Percentiles rank a stretch among this genome's conserved stretches.
These are phyloP conservation scores for Arachis monticola DNA, from an alignment of 331 rosid species.

Conservation along the genomic window DNA sequence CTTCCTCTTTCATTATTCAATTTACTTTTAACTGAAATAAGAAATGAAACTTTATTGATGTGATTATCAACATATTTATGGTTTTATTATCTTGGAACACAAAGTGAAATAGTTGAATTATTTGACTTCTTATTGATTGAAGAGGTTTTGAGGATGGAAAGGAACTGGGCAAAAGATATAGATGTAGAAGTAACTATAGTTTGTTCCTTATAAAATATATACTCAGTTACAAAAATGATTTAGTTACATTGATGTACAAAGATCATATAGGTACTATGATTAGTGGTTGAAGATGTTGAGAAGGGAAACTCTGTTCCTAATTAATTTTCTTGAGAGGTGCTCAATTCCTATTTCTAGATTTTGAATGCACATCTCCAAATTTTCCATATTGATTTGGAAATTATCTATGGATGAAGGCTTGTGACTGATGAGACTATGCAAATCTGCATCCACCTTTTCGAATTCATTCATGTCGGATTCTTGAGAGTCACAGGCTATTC, in stretches of 20 bases:
- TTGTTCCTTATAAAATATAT: constrained; percentile 27
- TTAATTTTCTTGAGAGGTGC: constrained; percentile 46
- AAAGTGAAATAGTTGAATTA: constrained; percentile 6
- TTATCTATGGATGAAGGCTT: constrained; percentile 35
- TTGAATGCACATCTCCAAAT: constrained; percentile 47
- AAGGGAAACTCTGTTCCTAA: constrained; percentile 56
- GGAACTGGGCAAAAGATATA: constrained; percentile 12
- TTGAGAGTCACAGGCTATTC: constrained; percentile 34
- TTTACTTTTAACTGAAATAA: not conserved
- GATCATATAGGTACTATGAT: not conserved
- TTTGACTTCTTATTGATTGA: not conserved
- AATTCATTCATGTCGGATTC: constrained; percentile 45
- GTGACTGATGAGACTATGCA: constrained; percentile 34
- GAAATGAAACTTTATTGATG: constrained; percentile 7
- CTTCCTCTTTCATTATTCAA: not conserved
- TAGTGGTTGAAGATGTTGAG: constrained; percentile 59
- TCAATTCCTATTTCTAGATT: constrained; percentile 55
- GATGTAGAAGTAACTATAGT: constrained; percentile 2
- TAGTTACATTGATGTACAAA: constrained; percentile 36
- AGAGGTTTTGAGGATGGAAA: constrained; percentile 2
- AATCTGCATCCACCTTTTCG: constrained; percentile 49
- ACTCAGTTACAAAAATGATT: not conserved
- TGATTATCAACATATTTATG: not conserved
- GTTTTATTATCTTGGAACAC: not conserved
- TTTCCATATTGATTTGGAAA: constrained; percentile 33